These are phyloP conservation scores for Lodderomyces oxycetoniae DNA, from an alignment of 1,139 yeast species.

Conservation along the genomic window DNA sequence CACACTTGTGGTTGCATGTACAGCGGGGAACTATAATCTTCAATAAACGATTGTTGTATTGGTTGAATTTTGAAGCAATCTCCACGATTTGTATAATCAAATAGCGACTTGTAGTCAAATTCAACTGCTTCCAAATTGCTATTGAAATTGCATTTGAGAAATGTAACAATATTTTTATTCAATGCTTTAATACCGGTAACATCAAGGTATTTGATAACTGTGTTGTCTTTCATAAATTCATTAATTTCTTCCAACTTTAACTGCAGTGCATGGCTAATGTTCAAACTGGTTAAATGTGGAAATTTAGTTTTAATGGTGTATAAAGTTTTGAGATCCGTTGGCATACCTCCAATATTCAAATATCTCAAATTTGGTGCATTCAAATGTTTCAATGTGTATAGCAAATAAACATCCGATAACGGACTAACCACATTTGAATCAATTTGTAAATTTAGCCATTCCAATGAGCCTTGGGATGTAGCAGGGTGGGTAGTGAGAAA, in stretches of 20 bases:
- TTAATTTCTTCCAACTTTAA: slow-evolving; percentile 48
- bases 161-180: slow-evolving; percentile 19
- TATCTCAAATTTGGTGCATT: slow-evolving; percentile 50
- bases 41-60: slow-evolving; percentile 19
- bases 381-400: slow-evolving; percentile 51
- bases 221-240: slow-evolving; percentile 37
- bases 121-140: slow-evolving; percentile 34
- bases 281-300: slow-evolving; percentile 53
- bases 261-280: slow-evolving; percentile 51
- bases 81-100: slow-evolving; percentile 37
- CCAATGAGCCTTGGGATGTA: slow-evolving; percentile 48
- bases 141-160: slow-evolving; percentile 26
- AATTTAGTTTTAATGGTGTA: slow-evolving; percentile 52
- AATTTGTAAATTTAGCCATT: slow-evolving; percentile 75
- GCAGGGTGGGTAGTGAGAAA: slow-evolving; percentile 74
- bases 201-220: slow-evolving; percentile 29
- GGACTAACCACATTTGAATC: slow-evolving; percentile 67
- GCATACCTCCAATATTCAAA: slow-evolving; percentile 73
- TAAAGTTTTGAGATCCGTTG: slow-evolving; percentile 53
- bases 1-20: slow-evolving; percentile 42
- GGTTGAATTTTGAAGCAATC: slow-evolving; percentile 32
- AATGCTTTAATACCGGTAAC: slow-evolving; percentile 36
- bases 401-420: slow-evolving; percentile 53
- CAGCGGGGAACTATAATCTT: slow-evolving; percentile 12
- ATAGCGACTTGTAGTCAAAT: slow-evolving; percentile 37